Evolutionary conservation across 805 yeast genomes (phyloP).

Genomic region (Deakozyma indianensis): DNA sequence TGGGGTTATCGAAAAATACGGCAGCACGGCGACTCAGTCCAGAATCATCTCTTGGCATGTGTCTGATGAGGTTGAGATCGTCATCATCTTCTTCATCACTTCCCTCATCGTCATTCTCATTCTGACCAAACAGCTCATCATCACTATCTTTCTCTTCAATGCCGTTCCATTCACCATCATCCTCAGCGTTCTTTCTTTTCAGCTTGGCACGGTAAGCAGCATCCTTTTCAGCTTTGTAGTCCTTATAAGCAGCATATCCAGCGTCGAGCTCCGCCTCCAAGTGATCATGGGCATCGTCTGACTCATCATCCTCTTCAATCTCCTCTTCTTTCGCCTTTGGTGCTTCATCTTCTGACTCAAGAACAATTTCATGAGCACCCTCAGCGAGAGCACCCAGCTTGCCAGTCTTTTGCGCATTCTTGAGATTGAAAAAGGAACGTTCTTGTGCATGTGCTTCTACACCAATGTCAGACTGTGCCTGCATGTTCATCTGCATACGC

Average conservation of each 20-base stretch:
- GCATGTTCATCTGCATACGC: slow-evolving; percentile 93
- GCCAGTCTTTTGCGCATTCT: slow-evolving; percentile 80
- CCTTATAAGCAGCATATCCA: slow-evolving; percentile 64
- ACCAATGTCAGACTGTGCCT: slow-evolving; percentile 86
- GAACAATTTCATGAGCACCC: slow-evolving; percentile 25
- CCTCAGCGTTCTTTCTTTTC: slow-evolving; percentile 30
- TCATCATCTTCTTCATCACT: slow-evolving; percentile 11
- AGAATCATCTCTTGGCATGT: slow-evolving; percentile 9
- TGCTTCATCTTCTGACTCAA: slow-evolving; percentile 20
- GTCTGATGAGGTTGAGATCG: slow-evolving; percentile 7
- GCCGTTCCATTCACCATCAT: slow-evolving; percentile 19
- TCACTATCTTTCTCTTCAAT: slow-evolving; percentile 19
- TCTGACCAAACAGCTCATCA: slow-evolving; percentile 11
- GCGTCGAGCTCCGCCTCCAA: slow-evolving; percentile 71
- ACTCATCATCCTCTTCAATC: slow-evolving; percentile 22
- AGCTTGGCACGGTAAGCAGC: slow-evolving; percentile 39
- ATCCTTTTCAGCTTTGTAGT: slow-evolving; percentile 24
- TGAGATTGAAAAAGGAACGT: slow-evolving; percentile 64
- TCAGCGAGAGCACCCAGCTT: slow-evolving; percentile 21
- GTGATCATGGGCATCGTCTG: slow-evolving; percentile 16
- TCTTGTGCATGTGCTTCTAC: slow-evolving; percentile 79
- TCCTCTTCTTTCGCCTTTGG: slow-evolving; percentile 18
- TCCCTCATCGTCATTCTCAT: slow-evolving; percentile 8
- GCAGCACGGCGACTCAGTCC: slow-evolving; percentile 22
- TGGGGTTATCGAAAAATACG: slow-evolving; percentile 24